Evolutionary conservation across 768 basidiomycete genomes (phyloP).

Genomic region (Kwoniella dendrophila): DNA sequence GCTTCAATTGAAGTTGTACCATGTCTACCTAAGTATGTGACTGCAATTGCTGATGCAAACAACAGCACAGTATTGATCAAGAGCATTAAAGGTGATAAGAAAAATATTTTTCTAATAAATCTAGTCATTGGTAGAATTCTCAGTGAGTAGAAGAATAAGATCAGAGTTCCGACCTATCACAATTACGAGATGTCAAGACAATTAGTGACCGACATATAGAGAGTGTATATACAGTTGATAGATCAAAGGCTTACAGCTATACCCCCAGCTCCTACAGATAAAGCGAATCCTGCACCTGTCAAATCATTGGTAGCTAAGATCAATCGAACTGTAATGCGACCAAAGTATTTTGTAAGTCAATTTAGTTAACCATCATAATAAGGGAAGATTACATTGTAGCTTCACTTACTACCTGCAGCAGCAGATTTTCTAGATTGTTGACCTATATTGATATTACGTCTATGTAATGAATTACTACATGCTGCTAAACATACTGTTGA

Average conservation of each 20-base stretch:
- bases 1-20: constrained; percentile 16
- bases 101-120: constrained; percentile 28
- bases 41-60: constrained; percentile 23
- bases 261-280: constrained; percentile 16
- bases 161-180: constrained; percentile 26
- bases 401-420: constrained; percentile 9
- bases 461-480: constrained; percentile 13
- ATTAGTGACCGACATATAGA: not conserved
- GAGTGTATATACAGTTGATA: not conserved
- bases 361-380: not conserved
- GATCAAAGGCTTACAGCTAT: constrained; percentile 8
- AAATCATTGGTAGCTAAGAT: constrained; percentile 19
- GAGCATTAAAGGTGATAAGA: constrained; percentile 29
- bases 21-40: constrained; percentile 17
- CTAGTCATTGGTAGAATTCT: constrained; percentile 13
- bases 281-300: constrained; percentile 11
- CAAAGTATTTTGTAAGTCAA: too few species aligned
- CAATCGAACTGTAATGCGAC: constrained; percentile 11
- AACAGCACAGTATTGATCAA: constrained; percentile 24
- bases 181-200: not conserved
- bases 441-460: constrained; percentile 11
- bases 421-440: constrained; percentile 12
- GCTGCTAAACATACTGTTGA: constrained; percentile 14
- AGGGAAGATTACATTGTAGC: not conserved
- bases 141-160: constrained; percentile 26